Evolutionary conservation across 2,329 filamentous ascomycete genomes (phyloP).

Genomic region (Fusarium equiseti): DNA sequence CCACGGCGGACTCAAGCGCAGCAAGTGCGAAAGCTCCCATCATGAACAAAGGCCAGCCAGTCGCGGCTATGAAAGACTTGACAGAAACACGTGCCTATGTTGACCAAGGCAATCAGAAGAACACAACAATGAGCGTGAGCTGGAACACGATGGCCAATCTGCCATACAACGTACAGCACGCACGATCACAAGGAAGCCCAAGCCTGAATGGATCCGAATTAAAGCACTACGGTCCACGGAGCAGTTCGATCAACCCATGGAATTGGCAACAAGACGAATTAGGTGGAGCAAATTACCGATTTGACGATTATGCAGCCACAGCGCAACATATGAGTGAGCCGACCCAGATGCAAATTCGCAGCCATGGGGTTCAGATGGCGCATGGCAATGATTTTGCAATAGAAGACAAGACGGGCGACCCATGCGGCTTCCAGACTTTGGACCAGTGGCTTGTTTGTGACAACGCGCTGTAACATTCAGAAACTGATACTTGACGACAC

Average conservation of each 20-base stretch:
- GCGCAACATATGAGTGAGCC: background rate
- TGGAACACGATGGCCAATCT: slow-evolving; percentile 17
- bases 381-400: background rate
- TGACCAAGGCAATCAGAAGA: slow-evolving; percentile 3
- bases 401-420: slow-evolving; percentile 3
- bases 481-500: background rate
- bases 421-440: slow-evolving; percentile 27
- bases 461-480: background rate
- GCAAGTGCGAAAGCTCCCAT: background rate
- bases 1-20: background rate
- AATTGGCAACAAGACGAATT: background rate
- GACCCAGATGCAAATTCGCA: background rate
- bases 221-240: background rate
- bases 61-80: background rate
- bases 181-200: background rate
- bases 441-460: slow-evolving; percentile 36
- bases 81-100: background rate
- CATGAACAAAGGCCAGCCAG: background rate
- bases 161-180: background rate
- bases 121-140: slow-evolving; percentile 16
- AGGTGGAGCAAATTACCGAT: background rate
- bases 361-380: background rate
- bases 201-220: background rate
- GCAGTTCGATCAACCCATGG: background rate
- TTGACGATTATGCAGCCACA: background rate